These are phyloP conservation scores for Baorangia bicolor DNA, from an alignment of 768 basidiomycete genomes.

Conservation along the genomic window DNA sequence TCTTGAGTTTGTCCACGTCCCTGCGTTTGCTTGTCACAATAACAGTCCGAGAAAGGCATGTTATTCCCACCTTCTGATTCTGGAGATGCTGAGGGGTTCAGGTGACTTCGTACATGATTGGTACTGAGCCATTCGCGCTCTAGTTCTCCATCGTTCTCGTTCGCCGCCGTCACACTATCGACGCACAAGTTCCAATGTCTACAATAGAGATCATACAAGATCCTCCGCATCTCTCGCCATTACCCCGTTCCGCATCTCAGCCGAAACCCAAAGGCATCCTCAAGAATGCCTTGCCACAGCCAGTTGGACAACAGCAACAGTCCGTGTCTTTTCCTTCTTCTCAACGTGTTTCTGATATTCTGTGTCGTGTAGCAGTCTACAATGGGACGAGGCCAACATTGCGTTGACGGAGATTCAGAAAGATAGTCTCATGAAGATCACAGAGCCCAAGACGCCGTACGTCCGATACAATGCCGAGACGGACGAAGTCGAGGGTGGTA, in stretches of 20 bases:
- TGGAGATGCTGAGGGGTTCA: constrained; percentile 12
- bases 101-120: constrained; percentile 4
- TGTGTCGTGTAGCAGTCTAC: constrained; percentile 52
- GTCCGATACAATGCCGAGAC: constrained; percentile 87
- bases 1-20: not conserved
- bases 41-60: constrained; percentile 21
- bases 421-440: constrained; percentile 97
- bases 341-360: not conserved
- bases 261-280: constrained; percentile 85
- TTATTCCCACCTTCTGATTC: constrained; percentile 19
- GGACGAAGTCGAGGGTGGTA: constrained; percentile 84
- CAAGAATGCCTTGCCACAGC: constrained; percentile 67
- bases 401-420: constrained; percentile 91
- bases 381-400: constrained; percentile 96
- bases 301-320: constrained; percentile 47
- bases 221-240: constrained; percentile 44
- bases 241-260: constrained; percentile 62
- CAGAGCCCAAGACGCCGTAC: constrained; percentile 96
- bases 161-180: not conserved
- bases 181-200: constrained; percentile 21
- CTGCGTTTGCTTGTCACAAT: not conserved
- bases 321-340: constrained; percentile 33
- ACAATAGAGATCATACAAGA: constrained; percentile 36
- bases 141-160: not conserved
- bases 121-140: not conserved